Evolutionary conservation across 495 filamentous ascomycete species (phyloP), one percentile per base, ranked within the genome.

Genomic region (Aeminium ludgeri): DNA sequence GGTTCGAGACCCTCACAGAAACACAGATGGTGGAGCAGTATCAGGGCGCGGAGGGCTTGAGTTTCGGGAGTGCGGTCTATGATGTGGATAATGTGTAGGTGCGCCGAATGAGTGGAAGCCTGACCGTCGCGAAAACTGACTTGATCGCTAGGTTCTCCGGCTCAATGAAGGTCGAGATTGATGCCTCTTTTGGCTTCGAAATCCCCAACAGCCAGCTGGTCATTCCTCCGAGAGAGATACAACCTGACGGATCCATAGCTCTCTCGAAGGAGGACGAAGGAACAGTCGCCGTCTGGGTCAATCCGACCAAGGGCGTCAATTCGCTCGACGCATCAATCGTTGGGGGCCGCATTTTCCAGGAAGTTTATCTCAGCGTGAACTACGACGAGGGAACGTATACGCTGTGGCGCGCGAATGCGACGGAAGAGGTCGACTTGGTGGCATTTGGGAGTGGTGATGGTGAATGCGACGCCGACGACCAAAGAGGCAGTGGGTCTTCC

Each of bases 231-330:
- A 73, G 67, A 0, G 67, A 58, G 1, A 84, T 55, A 0, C 79
- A 25, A 8, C 4, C 23, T 25, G 23, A 25, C 8, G 23, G 23
- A 25, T 25, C 23, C 23, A 25, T 25, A 25, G 23, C 23, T 25
- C 4, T 79, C 57, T 84, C 76, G 53, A 84, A 79, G 57, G 83
- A 80, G 3, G 68, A 54, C 30, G 74, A 55, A 1, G 74, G 68
- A 0, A 76, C 80, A 0, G 80, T 72, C 61, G 85, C 85, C 38
- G 65, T 67, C 6, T 72, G 68, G 1, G 62, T 66, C 59, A 85
- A 85, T 54, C 78, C 75, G 16, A 75, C 68, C 69, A 82, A 73
- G 55, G 68, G 67, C 3, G 78, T 55, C 65, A 84, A 80, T 38
- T 58, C 51, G 0, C 23, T 25, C 23, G 23, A 25, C 8, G 23